Base-by-base conservation (phyloP, 345 rosid genomes). In the Euphorbia pulcherrima region DNA sequence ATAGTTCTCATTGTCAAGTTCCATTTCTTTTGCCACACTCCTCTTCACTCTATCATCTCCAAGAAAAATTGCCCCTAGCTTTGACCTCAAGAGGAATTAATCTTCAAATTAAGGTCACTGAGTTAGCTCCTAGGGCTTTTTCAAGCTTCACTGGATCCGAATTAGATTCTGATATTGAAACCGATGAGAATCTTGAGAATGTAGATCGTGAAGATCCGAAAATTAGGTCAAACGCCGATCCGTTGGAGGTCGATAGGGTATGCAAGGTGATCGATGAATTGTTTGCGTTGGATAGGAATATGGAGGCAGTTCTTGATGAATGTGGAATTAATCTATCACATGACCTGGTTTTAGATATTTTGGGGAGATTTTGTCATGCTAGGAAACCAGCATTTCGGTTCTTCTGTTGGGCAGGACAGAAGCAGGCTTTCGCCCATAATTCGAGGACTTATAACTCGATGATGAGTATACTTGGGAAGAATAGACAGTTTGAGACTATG, bases 271-370 rank as follows among this genome's bases (percentile, higher is more conserved):
- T 94, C 40, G 89, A 89, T 27, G 96, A 89, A 79, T 82, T 94
- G 81, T 88, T 91, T 48, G 81, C 82, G 0, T 75, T 88, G 64
- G 97, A 94, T 76, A 79, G 90, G 30, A 94, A 94, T 76, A 85
- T 91, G 97, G 97, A 94, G 78, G 88, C 96, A 0, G 96, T 91
- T 71, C 83, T 94, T 40, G 92, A 89, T 72, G 93, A 84, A 77
- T 84, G 84, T 77, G 77, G 85, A 3, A 62, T 91, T 8, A 59
- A 68, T 57, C 67, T 89, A 50, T 81, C 92, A 0, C 86, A 81
- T 26, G 84, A 84, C 80, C 72, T 94, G 29, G 84, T 88, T 12
- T 47, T 91, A 10, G 83, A 79, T 5, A 92, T 89, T 41, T 67
- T 94, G 77, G 71, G 86, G 23, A 76, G 93, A 41, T 89, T 88